These are phyloP conservation scores for Flaveria linearis DNA, from an alignment of 129 eudicot genomes.

Conservation along the genomic window DNA sequence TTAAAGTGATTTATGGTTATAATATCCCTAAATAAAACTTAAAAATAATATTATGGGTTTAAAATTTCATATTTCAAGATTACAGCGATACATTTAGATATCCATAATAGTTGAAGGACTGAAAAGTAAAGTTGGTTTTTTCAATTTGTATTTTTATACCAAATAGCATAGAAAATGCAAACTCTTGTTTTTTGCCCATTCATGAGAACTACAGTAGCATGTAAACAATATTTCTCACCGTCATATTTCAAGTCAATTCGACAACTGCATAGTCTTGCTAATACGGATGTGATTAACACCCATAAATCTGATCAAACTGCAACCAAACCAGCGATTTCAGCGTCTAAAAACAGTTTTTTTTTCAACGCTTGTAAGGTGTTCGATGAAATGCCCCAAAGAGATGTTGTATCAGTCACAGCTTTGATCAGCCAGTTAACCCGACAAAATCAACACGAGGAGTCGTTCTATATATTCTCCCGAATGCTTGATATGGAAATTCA, in stretches of 20 bases:
- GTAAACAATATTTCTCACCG: slow-evolving; percentile 14
- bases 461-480: slow-evolving; percentile 42
- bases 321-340: slow-evolving; percentile 8
- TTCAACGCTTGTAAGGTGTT: slow-evolving; percentile 48
- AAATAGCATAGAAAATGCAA: not conserved
- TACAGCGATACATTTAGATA: not conserved
- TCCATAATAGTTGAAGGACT: slow-evolving; percentile 12
- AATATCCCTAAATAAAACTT: not conserved
- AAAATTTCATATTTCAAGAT: not conserved
- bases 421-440: slow-evolving; percentile 50
- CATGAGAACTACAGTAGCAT: slow-evolving; percentile 30
- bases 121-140: not conserved
- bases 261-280: not conserved
- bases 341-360: not conserved
- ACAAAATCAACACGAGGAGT: slow-evolving; percentile 40
- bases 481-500: slow-evolving; percentile 53
- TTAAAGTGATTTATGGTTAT: too few relatives aligned
- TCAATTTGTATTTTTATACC: not conserved
- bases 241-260: slow-evolving; percentile 17
- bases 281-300: slow-evolving; percentile 11
- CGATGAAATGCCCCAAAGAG: slow-evolving; percentile 59
- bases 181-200: slow-evolving; percentile 19
- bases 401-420: slow-evolving; percentile 53
- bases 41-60: not conserved
- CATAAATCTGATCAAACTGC: slow-evolving; percentile 17